Evolutionary conservation across 2,329 filamentous ascomycete species (phyloP).

Genomic region (Fusarium nisikadoi): DNA sequence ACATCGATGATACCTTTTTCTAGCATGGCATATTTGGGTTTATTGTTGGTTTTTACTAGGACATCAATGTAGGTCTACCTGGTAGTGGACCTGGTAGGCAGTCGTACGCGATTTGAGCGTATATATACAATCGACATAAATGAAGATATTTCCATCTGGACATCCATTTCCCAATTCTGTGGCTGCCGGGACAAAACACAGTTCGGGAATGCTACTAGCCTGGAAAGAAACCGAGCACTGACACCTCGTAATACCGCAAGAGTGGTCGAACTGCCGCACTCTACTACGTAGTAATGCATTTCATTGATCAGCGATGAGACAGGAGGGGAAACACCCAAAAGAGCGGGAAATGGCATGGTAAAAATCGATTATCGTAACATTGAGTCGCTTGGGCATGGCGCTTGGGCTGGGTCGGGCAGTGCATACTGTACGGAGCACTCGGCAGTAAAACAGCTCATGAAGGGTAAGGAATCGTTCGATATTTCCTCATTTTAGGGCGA

Average conservation of each 20-base stretch:
- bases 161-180: background rate
- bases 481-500: slow-evolving; percentile 12
- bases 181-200: background rate
- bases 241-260: background rate
- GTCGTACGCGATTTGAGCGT: slow-evolving; percentile 2
- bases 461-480: slow-evolving; percentile 35
- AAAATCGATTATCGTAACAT: slow-evolving; percentile 21
- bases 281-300: background rate
- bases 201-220: background rate
- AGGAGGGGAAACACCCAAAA: background rate
- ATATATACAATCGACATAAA: slow-evolving; percentile 25
- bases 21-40: slow-evolving; percentile 23
- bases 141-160: slow-evolving; percentile 11
- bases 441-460: slow-evolving; percentile 32
- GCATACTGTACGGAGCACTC: slow-evolving; percentile 31
- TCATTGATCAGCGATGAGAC: slow-evolving; percentile 1
- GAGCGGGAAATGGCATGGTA: slow-evolving; percentile 21
- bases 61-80: slow-evolving; percentile 12
- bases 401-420: slow-evolving; percentile 14
- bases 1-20: slow-evolving; percentile 42
- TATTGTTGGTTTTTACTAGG: slow-evolving; percentile 18
- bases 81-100: slow-evolving; percentile 1
- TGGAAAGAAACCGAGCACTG: background rate
- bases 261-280: background rate
- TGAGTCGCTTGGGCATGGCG: slow-evolving; percentile 2